Conservation (phyloP, 305 asterid genomes). For the Salvia sclarea region DNA sequence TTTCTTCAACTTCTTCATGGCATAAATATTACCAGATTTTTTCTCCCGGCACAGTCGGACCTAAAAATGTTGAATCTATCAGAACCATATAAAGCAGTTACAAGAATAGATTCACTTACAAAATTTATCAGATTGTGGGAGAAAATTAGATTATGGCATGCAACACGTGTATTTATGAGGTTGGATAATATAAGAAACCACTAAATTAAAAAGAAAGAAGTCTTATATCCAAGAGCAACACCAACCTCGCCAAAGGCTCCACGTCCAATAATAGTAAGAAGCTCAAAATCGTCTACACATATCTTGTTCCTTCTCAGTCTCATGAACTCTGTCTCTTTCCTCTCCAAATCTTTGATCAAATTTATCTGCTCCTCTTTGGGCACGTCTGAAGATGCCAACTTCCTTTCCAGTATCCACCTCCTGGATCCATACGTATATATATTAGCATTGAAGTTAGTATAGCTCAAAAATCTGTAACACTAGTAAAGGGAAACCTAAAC, state of each 20-base stretch:
- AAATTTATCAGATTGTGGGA: slow-evolving; percentile 11
- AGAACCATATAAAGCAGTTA: slow-evolving; percentile 24
- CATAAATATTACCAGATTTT: slow-evolving; percentile 91
- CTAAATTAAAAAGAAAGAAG: slow-evolving; percentile 3
- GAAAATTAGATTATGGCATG: slow-evolving; percentile 4
- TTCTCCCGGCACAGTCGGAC: slow-evolving; percentile 87
- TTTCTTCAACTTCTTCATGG: slow-evolving; percentile 96
- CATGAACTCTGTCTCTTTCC: slow-evolving; percentile 94
- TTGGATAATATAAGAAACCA: neutral
- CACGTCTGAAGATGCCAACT: slow-evolving; percentile 96
- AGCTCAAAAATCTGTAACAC: slow-evolving; percentile 11
- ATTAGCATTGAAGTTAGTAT: neutral
- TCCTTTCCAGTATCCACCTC: slow-evolving; percentile 90
- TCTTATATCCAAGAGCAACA: slow-evolving; percentile 28
- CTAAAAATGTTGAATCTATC: slow-evolving; percentile 44
- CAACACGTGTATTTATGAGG: neutral
- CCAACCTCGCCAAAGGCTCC: slow-evolving; percentile 98
- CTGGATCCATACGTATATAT: slow-evolving; percentile 35
- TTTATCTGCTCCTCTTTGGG: slow-evolving; percentile 89
- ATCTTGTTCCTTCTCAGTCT: slow-evolving; percentile 89
- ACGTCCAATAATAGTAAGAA: slow-evolving; percentile 90
- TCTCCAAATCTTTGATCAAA: slow-evolving; percentile 84
- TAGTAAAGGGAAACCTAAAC: neutral
- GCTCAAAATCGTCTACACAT: slow-evolving; percentile 96
- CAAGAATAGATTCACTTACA: neutral